A percentile compares a stretch with the other conserved stretches of the same genome.
Conservation (phyloP, 2,329 filamentous ascomycete genomes). For the Penicillium brevicompactum region DNA sequence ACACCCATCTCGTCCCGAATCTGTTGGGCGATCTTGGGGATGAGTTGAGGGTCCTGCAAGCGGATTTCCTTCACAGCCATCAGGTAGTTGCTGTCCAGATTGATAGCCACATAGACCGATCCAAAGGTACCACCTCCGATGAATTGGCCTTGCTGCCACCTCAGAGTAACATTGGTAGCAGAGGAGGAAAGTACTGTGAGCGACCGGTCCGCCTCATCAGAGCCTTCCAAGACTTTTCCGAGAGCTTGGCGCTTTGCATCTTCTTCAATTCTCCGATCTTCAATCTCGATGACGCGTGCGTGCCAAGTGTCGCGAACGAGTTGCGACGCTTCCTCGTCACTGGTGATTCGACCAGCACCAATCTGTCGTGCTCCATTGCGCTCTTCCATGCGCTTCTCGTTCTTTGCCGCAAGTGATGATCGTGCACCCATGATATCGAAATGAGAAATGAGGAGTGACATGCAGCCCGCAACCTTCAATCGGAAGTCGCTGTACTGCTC, state of each 20-base stretch:
- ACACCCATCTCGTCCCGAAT: slow-evolving; percentile 98
- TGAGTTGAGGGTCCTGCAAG: slow-evolving; percentile 92
- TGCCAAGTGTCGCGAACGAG: slow-evolving; percentile 76
- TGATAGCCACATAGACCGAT: slow-evolving; percentile 96
- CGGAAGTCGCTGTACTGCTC: slow-evolving; percentile 82
- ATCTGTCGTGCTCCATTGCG: slow-evolving; percentile 74
- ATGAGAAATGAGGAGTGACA: slow-evolving; percentile 95
- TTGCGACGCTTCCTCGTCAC: slow-evolving; percentile 82
- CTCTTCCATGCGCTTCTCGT: slow-evolving; percentile 84
- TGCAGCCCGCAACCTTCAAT: slow-evolving; percentile 90
- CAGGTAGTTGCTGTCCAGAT: slow-evolving; percentile 89
- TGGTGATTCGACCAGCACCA: slow-evolving; percentile 71
- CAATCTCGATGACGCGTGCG: slow-evolving; percentile 71
- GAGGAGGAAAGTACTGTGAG: slow-evolving; percentile 91
- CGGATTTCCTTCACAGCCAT: slow-evolving; percentile 99
- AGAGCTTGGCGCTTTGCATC: slow-evolving; percentile 84
- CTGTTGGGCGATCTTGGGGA: slow-evolving; percentile 89
- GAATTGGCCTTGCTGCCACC: slow-evolving; percentile 99
- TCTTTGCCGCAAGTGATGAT: slow-evolving; percentile 88
- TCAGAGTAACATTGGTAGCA: slow-evolving; percentile 89
- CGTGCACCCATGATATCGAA: slow-evolving; percentile 99
- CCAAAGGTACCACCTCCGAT: slow-evolving; percentile 97
- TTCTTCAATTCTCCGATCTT: slow-evolving; percentile 75
- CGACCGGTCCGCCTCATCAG: slow-evolving; percentile 92
- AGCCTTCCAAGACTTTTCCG: slow-evolving; percentile 88